A percentile compares a stretch with the other conserved stretches of the same genome.
Evolutionary conservation across 2,329 filamentous ascomycete species (phyloP).

Genomic region (Fusarium chlamydosporum): DNA sequence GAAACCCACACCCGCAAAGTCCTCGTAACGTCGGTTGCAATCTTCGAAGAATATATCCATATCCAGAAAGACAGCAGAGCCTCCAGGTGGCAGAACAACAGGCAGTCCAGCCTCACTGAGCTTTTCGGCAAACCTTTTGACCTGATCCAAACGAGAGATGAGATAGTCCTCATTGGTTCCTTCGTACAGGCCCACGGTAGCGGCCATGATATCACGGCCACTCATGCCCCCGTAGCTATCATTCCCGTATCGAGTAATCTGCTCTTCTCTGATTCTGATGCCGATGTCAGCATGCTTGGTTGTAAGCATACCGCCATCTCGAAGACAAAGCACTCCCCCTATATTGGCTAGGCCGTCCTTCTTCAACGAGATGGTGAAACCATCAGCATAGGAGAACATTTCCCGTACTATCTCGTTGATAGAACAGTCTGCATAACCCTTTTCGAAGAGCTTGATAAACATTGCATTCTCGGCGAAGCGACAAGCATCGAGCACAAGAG

Average conservation of each 20-base stretch:
- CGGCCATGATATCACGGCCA: neutral
- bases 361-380: neutral
- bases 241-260: neutral
- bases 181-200: neutral
- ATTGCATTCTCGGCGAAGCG: neutral
- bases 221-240: neutral
- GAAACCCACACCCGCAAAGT: neutral
- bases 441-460: neutral
- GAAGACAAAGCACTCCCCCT: neutral
- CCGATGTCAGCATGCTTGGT: neutral
- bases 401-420: neutral
- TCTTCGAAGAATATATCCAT: neutral
- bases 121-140: constrained; percentile 1
- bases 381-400: constrained; percentile 1
- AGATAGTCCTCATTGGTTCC: neutral
- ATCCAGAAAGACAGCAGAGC: neutral
- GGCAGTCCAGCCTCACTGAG: neutral
- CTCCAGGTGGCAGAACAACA: neutral
- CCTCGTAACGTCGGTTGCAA: neutral
- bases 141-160: neutral
- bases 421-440: neutral
- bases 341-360: neutral
- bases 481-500: neutral
- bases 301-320: neutral
- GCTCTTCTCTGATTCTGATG: neutral